phyloP scores from a whole-genome alignment of 768 basidiomycete genomes.

The Tylopilus vinaceipallidus region DNA sequence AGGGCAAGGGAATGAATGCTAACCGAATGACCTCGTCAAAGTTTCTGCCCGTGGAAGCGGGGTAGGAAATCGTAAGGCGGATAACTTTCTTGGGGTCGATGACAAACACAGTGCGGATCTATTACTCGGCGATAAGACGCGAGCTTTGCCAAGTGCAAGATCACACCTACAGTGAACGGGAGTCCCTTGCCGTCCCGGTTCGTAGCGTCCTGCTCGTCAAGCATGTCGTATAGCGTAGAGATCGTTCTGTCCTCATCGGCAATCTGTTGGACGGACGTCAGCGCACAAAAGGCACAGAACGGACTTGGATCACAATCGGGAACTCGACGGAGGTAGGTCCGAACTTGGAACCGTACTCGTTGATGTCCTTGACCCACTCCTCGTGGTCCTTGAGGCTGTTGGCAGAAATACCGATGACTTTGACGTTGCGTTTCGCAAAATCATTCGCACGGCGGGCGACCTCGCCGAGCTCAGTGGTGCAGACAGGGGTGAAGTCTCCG shows the following conservation, averaged over 20 bases:
- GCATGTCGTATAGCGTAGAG: slow-evolving; percentile 90
- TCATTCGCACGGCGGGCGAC: slow-evolving; percentile 85
- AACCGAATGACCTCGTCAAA: slow-evolving; percentile 71
- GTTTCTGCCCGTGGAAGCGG: slow-evolving; percentile 94
- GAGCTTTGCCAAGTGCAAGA: not conserved
- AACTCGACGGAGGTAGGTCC: slow-evolving; percentile 78
- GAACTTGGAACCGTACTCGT: slow-evolving; percentile 67
- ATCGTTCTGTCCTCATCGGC: slow-evolving; percentile 88
- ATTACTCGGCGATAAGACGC: not conserved
- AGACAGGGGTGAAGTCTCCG: slow-evolving; percentile 89
- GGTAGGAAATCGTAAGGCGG: slow-evolving; percentile 86
- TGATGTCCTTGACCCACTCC: slow-evolving; percentile 88
- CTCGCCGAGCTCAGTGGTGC: slow-evolving; percentile 97
- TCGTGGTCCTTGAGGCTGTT: slow-evolving; percentile 84
- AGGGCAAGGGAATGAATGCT: slow-evolving; percentile 6
- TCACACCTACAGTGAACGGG: slow-evolving; percentile 75
- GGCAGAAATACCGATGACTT: slow-evolving; percentile 91
- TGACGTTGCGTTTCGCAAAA: slow-evolving; percentile 85
- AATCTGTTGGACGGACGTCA: slow-evolving; percentile 51
- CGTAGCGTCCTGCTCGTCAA: slow-evolving; percentile 92
- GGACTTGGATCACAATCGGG: slow-evolving; percentile 66
- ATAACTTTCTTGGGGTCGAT: slow-evolving; percentile 97
- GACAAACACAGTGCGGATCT: slow-evolving; percentile 96
- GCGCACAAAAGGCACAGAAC: not conserved
- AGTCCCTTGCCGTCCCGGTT: slow-evolving; percentile 85